Evolutionary conservation across 768 basidiomycete species (phyloP).

Genomic region (Mycena capillaripes): DNA sequence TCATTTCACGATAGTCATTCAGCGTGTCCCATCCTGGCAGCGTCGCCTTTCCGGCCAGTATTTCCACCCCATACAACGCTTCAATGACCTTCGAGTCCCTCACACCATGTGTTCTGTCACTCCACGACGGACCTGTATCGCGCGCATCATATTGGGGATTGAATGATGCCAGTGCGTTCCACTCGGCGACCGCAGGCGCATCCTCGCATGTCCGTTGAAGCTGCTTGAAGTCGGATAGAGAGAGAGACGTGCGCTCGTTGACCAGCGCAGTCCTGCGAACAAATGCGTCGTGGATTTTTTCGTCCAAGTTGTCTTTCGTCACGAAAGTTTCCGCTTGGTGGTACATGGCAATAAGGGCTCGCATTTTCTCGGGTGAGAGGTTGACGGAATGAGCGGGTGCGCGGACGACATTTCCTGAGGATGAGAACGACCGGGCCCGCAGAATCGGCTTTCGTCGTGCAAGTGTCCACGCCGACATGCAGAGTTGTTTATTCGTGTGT

Average conservation of each 20-base stretch:
- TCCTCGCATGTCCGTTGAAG: slow-evolving; percentile 42
- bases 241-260: slow-evolving; percentile 10
- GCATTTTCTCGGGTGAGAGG: slow-evolving; percentile 73
- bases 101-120: slow-evolving; percentile 32
- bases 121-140: slow-evolving; percentile 43
- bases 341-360: slow-evolving; percentile 83
- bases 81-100: slow-evolving; percentile 63
- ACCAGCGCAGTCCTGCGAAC: slow-evolving; percentile 34
- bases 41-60: slow-evolving; percentile 37
- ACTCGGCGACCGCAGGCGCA: slow-evolving; percentile 56
- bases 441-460: slow-evolving; percentile 5
- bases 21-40: slow-evolving; percentile 64
- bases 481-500: neutral
- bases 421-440: slow-evolving; percentile 11
- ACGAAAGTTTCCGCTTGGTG: slow-evolving; percentile 82
- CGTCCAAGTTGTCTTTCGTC: slow-evolving; percentile 75
- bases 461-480: slow-evolving; percentile 15
- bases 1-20: slow-evolving; percentile 49
- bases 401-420: slow-evolving; percentile 39
- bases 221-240: slow-evolving; percentile 35
- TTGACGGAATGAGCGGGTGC: slow-evolving; percentile 43
- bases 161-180: slow-evolving; percentile 41
- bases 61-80: slow-evolving; percentile 67
- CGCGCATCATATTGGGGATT: neutral
- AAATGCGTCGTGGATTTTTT: slow-evolving; percentile 77